Conservation (phyloP, 441 rosid genomes). For the Erysimum cheiri region DNA sequence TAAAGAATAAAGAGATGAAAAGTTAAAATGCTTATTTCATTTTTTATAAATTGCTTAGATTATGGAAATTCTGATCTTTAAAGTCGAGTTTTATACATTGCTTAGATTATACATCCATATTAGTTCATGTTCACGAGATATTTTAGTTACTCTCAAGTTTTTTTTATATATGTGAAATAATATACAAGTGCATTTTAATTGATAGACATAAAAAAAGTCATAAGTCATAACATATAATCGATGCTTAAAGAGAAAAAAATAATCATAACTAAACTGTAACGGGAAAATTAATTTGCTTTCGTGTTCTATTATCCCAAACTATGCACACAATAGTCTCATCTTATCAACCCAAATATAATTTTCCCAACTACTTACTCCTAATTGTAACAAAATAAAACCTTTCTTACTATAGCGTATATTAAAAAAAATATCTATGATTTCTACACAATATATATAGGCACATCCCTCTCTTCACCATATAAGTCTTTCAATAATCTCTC, state of each 20-base stretch:
- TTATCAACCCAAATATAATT: slow-evolving; percentile 42
- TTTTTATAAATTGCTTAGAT: slow-evolving; percentile 1
- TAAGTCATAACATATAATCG: not conserved
- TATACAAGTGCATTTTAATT: not conserved
- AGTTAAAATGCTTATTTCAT: not conserved
- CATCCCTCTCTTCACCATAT: slow-evolving; percentile 32
- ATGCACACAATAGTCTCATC: slow-evolving; percentile 47
- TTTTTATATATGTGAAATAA: not conserved
- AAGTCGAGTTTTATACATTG: too few relatives aligned
- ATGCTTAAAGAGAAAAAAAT: not conserved
- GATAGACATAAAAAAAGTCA: not conserved
- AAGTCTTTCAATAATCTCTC: slow-evolving; percentile 26
- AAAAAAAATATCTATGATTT: slow-evolving; percentile 19
- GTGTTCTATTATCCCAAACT: slow-evolving; percentile 28
- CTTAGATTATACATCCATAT: too few relatives aligned
- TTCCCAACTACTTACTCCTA: slow-evolving; percentile 73
- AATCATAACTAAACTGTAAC: not conserved
- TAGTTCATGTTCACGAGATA: too few relatives aligned
- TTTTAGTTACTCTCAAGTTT: not conserved
- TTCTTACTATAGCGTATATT: slow-evolving; percentile 37
- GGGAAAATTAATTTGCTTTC: slow-evolving; percentile 31
- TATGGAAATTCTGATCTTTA: not conserved
- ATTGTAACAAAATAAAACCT: slow-evolving; percentile 27
- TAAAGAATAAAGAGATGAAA: not conserved
- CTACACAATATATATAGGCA: slow-evolving; percentile 35